Conservation (phyloP, 805 yeast species). For the Wickerhamomyces mucosus region DNA sequence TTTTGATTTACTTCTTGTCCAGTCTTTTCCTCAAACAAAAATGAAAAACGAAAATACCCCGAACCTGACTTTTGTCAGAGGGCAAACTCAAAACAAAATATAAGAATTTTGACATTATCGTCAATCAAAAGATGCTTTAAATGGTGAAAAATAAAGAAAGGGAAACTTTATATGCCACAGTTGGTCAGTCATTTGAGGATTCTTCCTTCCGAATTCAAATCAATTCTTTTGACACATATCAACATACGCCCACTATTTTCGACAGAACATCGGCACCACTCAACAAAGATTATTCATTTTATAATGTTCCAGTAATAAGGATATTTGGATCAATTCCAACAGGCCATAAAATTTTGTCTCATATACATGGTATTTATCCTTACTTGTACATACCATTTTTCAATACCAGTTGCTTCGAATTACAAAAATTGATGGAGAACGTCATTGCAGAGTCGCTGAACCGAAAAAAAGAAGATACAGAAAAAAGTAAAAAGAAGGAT, state of each 20-base stretch:
- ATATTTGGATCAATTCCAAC: conserved; percentile 62
- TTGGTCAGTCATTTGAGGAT: conserved; percentile 1
- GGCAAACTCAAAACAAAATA: too few relatives aligned
- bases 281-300: conserved; percentile 19
- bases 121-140: too few relatives aligned
- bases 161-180: too few relatives aligned
- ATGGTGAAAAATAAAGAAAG: too few relatives aligned
- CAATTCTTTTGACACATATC: conserved; percentile 59
- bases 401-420: conserved; percentile 32
- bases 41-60: too few relatives aligned
- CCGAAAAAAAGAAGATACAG: conserved; percentile 8
- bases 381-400: conserved; percentile 62
- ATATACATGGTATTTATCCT: conserved; percentile 80
- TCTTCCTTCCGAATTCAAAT: conserved; percentile 36
- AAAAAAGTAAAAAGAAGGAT: conserved; percentile 1
- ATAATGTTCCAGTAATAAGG: conserved; percentile 65
- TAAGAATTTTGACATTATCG: too few relatives aligned
- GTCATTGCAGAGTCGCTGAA: conserved; percentile 30
- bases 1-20: too few relatives aligned
- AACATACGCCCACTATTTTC: conserved; percentile 39
- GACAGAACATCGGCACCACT: conserved; percentile 29
- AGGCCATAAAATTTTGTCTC: conserved; percentile 53
- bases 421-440: conserved; percentile 37
- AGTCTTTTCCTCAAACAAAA: too few relatives aligned
- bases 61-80: too few relatives aligned